Evolutionary conservation across 2,329 filamentous ascomycete genomes (phyloP), one percentile per base, ranked within the genome.

Genomic region (Cercospora citrullina): DNA sequence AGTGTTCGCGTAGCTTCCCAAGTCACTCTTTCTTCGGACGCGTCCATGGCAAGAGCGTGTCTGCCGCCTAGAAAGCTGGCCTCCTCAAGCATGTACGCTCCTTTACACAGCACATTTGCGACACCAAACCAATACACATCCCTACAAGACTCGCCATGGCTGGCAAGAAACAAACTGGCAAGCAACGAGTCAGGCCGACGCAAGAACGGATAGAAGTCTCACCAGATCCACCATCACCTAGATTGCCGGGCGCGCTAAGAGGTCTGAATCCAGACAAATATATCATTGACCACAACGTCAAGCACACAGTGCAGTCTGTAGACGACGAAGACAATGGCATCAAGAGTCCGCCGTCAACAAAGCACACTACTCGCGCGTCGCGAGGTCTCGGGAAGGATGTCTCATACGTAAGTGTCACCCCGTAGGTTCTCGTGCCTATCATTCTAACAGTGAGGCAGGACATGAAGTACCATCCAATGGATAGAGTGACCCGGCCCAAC

Each of bases 401-500:
- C 33, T 64, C 53, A 48, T 64, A 64, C 28, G 62, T 36, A 57
- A 18, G 62, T 42, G 30, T 7, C 6, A 21, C 2, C 18, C 4
- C 30, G 28, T 33, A 33, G 16, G 16, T 59, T 33, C 55, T 18
- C 4, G 7, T 4, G 7, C 6, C 12, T 23, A 14, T n/a, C 55
- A 23, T 30, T 6, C 30, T 59, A 23, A 59, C 30, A 18, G 28
- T 23, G 14, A 16, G 12, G 12, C 31, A 64, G 51, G 62, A 64
- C 23, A 45, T 42, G 62, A 76, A 74, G 53, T 73, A 67, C 51
- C 72, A 76, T 65, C 72, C 73, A 0, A 75, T 76, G 72, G 74
- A 76, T 53, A 67, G 63, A 9, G 70, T 75, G 10, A 75, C 69
- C 1, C 65, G 72, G 14, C 68, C 68, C 12, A 69, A 71, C 45